Conservation (phyloP, 441 rosid genomes). For the Pelargonium myrrhifolium region DNA sequence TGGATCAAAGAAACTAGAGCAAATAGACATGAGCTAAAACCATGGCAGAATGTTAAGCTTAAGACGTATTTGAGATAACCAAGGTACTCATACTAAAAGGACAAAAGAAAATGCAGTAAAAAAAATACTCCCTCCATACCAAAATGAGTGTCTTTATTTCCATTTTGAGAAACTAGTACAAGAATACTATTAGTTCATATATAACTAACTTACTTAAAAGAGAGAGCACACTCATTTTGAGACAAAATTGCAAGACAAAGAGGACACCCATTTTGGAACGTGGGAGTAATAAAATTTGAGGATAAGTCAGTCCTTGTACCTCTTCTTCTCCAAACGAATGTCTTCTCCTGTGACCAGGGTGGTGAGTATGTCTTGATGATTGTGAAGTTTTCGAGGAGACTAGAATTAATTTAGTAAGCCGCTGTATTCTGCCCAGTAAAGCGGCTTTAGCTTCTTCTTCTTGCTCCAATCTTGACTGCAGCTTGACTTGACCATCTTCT, state of each 20-base stretch:
- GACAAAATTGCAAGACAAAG: no score
- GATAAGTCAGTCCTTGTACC: slow-evolving; percentile 36
- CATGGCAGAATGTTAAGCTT: not conserved
- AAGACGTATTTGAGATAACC: slow-evolving; percentile 7
- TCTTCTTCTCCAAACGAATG: slow-evolving; percentile 99
- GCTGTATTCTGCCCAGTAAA: slow-evolving; percentile 87
- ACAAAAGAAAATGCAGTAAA: slow-evolving; percentile 6
- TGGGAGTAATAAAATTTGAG: no score
- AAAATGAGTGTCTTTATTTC: no score
- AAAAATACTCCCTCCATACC: not conserved
- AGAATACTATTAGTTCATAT: no score
- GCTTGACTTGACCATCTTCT: slow-evolving; percentile 95
- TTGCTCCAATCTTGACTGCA: slow-evolving; percentile 86
- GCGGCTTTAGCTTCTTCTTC: slow-evolving; percentile 99
- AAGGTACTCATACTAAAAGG: slow-evolving; percentile 2
- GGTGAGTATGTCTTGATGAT: slow-evolving; percentile 57
- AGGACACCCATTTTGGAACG: no score
- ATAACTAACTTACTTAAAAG: no score
- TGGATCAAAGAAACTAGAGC: slow-evolving; percentile 18
- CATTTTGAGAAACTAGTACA: no score
- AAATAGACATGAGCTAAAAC: not conserved
- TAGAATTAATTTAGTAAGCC: slow-evolving; percentile 85
- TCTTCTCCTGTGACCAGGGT: slow-evolving; percentile 75
- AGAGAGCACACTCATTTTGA: no score
- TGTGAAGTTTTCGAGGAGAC: slow-evolving; percentile 89